phyloP scores from a whole-genome alignment of 352 stramenopile genomes.

The Pythium coloratum region DNA sequence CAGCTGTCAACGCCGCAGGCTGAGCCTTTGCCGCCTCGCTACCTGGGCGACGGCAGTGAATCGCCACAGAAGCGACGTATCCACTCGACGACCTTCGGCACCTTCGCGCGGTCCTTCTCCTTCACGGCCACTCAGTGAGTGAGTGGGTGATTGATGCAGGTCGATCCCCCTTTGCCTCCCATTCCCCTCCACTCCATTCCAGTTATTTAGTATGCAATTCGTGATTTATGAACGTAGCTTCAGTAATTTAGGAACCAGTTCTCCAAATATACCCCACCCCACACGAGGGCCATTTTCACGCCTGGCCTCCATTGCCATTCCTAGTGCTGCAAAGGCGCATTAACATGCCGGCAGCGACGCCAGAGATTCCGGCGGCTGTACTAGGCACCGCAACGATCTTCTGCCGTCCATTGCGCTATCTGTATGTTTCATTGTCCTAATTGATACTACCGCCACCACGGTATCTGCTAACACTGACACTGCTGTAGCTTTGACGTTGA shows the following conservation, averaged over 20 bases:
- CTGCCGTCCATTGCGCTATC: constrained; percentile 51
- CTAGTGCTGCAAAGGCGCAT: not conserved
- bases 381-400: constrained; percentile 45
- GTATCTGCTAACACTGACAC: too few species aligned
- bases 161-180: too few species aligned
- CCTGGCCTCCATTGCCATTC: not conserved
- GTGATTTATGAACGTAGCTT: constrained; percentile 10
- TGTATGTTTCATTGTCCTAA: constrained; percentile 27
- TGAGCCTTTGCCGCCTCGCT: constrained; percentile 54
- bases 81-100: constrained; percentile 78
- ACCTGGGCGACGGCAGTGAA: constrained; percentile 49
- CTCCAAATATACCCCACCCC: constrained; percentile 3
- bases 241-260: constrained; percentile 5
- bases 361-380: constrained; percentile 16
- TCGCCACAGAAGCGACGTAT: constrained; percentile 71
- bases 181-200: not conserved
- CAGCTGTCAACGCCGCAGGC: too few species aligned
- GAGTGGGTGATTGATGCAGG: not conserved
- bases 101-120: constrained; percentile 74
- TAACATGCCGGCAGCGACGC: not conserved
- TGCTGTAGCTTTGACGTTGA: constrained; percentile 50
- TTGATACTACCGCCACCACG: too few species aligned
- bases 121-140: constrained; percentile 35
- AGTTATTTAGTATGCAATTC: constrained; percentile 17
- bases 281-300: not conserved